These are phyloP conservation scores for Paraconiothyrium brasiliense DNA, from an alignment of 2,329 filamentous ascomycete genomes.

Conservation along the genomic window DNA sequence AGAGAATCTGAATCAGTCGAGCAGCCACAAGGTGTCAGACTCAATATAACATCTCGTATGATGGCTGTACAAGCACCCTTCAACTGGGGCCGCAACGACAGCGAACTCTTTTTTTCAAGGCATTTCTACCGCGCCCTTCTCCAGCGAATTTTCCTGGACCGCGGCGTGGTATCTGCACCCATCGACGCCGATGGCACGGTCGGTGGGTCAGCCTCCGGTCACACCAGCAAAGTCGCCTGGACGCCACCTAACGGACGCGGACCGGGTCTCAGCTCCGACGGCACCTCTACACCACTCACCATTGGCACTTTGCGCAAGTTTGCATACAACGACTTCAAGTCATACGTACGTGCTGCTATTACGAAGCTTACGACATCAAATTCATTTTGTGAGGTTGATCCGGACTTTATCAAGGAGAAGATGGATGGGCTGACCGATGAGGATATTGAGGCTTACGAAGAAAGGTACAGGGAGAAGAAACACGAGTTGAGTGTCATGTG, in stretches of 20 bases:
- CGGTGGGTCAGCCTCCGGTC: conserved; percentile 53
- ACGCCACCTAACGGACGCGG: conserved; percentile 60
- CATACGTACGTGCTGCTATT: conserved; percentile 84
- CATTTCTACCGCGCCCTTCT: conserved; percentile 93
- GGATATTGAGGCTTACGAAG: conserved; percentile 77
- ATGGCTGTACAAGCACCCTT: conserved; percentile 96
- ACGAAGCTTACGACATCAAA: conserved; percentile 68
- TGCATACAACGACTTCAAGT: conserved; percentile 77
- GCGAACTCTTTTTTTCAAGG: conserved; percentile 86
- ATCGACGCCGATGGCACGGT: conserved; percentile 36
- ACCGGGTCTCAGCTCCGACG: conserved; percentile 48
- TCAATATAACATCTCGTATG: conserved; percentile 97
- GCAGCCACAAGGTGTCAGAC: conserved; percentile 68
- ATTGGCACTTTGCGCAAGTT: conserved; percentile 85
- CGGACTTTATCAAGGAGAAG: conserved; percentile 67
- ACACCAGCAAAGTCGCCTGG: conserved; percentile 46
- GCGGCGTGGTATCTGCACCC: conserved; percentile 74
- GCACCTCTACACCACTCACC: conserved; percentile 79
- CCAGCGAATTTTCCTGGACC: conserved; percentile 91
- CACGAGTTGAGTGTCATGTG: conserved; percentile 88
- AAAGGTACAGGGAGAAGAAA: conserved; percentile 70
- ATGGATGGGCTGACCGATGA: conserved; percentile 77
- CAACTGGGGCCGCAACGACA: conserved; percentile 87
- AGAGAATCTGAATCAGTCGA: conserved; percentile 21
- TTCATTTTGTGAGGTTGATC: conserved; percentile 46